Evolutionary conservation across 495 filamentous ascomycete species (phyloP).

Genomic region (Chaetomium fimeti): DNA sequence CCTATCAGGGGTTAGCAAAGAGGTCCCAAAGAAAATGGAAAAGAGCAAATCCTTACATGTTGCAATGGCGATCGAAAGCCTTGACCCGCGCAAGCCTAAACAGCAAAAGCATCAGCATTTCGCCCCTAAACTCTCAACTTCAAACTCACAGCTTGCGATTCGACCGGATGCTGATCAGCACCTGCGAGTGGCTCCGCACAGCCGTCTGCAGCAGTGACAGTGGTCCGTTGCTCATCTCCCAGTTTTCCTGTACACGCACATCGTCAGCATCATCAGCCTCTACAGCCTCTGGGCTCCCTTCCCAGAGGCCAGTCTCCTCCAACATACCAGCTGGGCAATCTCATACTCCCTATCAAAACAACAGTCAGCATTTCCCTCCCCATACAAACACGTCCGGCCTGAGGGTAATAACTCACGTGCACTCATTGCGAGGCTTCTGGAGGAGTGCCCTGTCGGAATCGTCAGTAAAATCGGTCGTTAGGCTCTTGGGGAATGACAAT

Average conservation of each 20-base stretch:
- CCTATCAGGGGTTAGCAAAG: slow-evolving; percentile 20
- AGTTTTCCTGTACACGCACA: slow-evolving; percentile 26
- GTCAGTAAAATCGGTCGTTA: slow-evolving; percentile 11
- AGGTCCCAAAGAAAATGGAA: background rate
- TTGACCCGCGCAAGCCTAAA: slow-evolving; percentile 50
- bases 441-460: slow-evolving; percentile 26
- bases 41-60: slow-evolving; percentile 23
- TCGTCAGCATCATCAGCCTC: background rate
- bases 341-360: slow-evolving; percentile 29
- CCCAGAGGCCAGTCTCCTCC: background rate
- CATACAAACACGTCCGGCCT: too few relatives aligned
- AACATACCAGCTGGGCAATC: slow-evolving; percentile 34
- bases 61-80: slow-evolving; percentile 48
- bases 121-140: background rate
- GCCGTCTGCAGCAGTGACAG: slow-evolving; percentile 87
- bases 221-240: slow-evolving; percentile 37
- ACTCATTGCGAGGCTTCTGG: slow-evolving; percentile 36
- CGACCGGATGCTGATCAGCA: slow-evolving; percentile 87
- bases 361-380: slow-evolving; percentile 4
- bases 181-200: slow-evolving; percentile 80
- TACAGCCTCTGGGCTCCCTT: background rate
- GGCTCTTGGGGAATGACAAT: background rate
- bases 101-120: slow-evolving; percentile 4
- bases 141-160: slow-evolving; percentile 64
- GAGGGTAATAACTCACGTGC: slow-evolving; percentile 30